phyloP scores from a whole-genome alignment of 495 filamentous ascomycete genomes.

The Physcia stellaris region DNA sequence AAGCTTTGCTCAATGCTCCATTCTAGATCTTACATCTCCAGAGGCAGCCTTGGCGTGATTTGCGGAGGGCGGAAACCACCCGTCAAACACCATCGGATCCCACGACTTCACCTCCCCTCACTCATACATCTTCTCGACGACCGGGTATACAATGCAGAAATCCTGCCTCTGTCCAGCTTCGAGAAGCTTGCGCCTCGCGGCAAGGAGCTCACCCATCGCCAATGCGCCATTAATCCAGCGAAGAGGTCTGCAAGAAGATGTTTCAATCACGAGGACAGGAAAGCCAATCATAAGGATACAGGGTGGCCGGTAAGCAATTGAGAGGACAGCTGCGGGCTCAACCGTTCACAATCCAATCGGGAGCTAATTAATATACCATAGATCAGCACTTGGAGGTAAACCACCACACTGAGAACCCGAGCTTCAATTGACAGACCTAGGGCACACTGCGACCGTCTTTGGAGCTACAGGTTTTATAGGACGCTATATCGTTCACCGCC shows the following conservation, averaged over 20 bases:
- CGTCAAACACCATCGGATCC: too few relatives aligned
- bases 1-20: too few relatives aligned
- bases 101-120: too few relatives aligned
- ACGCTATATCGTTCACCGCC: conserved; percentile 90
- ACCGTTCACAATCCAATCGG: not conserved
- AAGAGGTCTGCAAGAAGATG: too few relatives aligned
- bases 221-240: conserved; percentile 6
- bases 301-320: conserved; percentile 61
- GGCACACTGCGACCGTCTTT: conserved; percentile 94
- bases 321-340: conserved; percentile 11
- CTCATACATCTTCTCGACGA: too few relatives aligned
- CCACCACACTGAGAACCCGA: conserved; percentile 12
- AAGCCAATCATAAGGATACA: conserved; percentile 71
- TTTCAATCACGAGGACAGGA: conserved; percentile 73
- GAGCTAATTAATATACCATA: conserved; percentile 21
- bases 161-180: conserved; percentile 27
- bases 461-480: conserved; percentile 93
- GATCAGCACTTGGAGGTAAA: conserved; percentile 74
- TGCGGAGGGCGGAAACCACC: too few relatives aligned
- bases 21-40: too few relatives aligned
- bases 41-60: too few relatives aligned
- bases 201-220: not conserved
- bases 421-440: conserved; percentile 31
- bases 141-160: conserved; percentile 45
- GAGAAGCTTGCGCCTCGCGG: conserved; percentile 13